phyloP scores from a whole-genome alignment of 176 grass and related monocot genomes.

The Hsuehochloa calcarea region DNA sequence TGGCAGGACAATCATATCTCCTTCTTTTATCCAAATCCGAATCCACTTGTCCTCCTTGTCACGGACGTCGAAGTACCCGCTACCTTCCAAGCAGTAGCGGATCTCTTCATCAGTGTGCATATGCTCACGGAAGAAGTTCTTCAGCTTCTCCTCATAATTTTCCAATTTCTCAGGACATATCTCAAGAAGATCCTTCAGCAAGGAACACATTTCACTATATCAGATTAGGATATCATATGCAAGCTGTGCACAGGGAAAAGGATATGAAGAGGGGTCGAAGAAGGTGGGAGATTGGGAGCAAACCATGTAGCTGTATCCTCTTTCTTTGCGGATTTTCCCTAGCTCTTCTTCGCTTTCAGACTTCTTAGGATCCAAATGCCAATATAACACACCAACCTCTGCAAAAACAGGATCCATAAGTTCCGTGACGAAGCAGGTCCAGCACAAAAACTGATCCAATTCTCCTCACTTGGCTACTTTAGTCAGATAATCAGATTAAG shows the following conservation, averaged over 20 bases:
- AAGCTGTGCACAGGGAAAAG: background rate
- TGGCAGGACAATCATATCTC: constrained; percentile 85
- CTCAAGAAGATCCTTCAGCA: constrained; percentile 69
- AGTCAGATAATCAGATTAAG: constrained; percentile 16
- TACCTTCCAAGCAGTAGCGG: constrained; percentile 84
- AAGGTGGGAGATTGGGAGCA: background rate
- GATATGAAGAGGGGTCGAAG: background rate
- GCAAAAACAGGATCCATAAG: constrained; percentile 15
- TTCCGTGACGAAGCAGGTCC: background rate
- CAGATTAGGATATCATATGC: constrained; percentile 8
- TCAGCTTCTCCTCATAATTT: constrained; percentile 90
- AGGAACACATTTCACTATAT: background rate
- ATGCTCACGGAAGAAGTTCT: constrained; percentile 81
- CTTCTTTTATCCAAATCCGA: constrained; percentile 79
- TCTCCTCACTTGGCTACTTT: background rate
- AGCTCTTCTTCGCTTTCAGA: constrained; percentile 70
- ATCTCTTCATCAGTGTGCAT: constrained; percentile 93
- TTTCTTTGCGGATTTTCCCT: constrained; percentile 65
- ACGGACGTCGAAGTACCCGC: constrained; percentile 81
- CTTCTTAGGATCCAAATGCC: constrained; percentile 78
- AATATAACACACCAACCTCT: constrained; percentile 86
- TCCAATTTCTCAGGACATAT: constrained; percentile 80
- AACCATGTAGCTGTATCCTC: constrained; percentile 89
- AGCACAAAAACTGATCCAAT: background rate
- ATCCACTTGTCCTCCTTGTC: constrained; percentile 85